Evolutionary conservation across 179 eudicot genomes (phyloP), one percentile per base, ranked within the genome.

Genomic region (Dionaea muscipula): DNA sequence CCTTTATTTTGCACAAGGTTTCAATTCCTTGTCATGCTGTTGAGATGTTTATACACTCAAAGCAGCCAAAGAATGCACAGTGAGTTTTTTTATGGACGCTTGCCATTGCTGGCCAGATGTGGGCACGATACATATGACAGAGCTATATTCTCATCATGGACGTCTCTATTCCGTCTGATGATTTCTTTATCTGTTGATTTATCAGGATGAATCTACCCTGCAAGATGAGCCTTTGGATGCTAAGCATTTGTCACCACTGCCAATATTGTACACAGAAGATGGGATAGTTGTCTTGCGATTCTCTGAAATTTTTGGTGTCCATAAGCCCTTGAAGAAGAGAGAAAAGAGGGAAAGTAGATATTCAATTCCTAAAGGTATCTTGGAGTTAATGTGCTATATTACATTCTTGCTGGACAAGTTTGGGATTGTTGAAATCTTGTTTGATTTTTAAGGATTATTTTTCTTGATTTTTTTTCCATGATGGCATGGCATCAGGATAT

Each of bases 241-340:
- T 43, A 75, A 57, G 52, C 70, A 60, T 43, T 51, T 64, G 31
- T 49, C 72, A 35, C 72, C 81, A 9, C 72, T 93, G 40, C 99
- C 99, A 44, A 58, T 93, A 51, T 73, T 93, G 61, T 93, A 78
- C 51, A 56, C 72, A 37, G 96, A 85, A 69, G 85, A 85, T 70
- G 99, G 99, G 59, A 60, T 57, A 57, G 73, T 77, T 47, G 83
- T 93, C 57, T 67, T 93, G 55, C 80, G 83, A 15, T 88, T 93
- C 67, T 93, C 99, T 53, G 99, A 93, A 79, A 93, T 93, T 52
- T 93, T 93, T 73, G 96, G 93, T 59, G 78, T 84, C 65, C 74
- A 73, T 52, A 78, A 78, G 62, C 84, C 96, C 22, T 40, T 70
- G 57, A 85, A 72, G 64, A 86, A 74, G 66, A 52, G 66, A 53